Conservation (phyloP, 2,329 filamentous ascomycete species). For the Phaeosphaeriaceae sp. region DNA sequence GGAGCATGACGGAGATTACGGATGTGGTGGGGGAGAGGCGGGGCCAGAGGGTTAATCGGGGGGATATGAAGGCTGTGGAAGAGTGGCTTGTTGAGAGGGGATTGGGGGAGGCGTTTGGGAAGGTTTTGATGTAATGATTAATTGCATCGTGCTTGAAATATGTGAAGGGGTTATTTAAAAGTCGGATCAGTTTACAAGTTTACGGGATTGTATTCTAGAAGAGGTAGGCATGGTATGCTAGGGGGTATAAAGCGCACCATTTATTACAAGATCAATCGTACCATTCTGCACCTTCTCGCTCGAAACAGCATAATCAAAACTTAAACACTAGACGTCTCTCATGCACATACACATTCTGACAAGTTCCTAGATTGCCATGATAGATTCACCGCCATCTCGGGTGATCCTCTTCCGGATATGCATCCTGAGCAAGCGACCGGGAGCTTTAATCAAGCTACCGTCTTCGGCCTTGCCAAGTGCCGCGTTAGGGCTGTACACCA, state of each 20-base stretch:
- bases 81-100: constrained; percentile 56
- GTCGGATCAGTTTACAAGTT: too few species aligned
- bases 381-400: constrained; percentile 55
- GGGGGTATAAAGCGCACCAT: too few species aligned
- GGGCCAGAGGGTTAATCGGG: constrained; percentile 58
- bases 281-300: too few species aligned
- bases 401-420: constrained; percentile 34
- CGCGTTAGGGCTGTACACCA: constrained; percentile 57
- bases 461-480: constrained; percentile 39
- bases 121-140: constrained; percentile 50
- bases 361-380: constrained; percentile 67
- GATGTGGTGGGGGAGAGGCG: constrained; percentile 57
- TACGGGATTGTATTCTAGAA: too few species aligned
- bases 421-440: constrained; percentile 21
- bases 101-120: constrained; percentile 54
- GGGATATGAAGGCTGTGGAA: constrained; percentile 62
- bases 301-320: too few species aligned
- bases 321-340: too few species aligned
- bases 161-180: too few species aligned
- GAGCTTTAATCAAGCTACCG: constrained; percentile 13
- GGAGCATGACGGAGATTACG: constrained; percentile 65
- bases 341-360: too few species aligned
- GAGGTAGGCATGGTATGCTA: too few species aligned
- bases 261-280: background rate
- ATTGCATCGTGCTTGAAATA: too few species aligned